Evolutionary conservation across 495 filamentous ascomycete genomes (phyloP).

Genomic region (Sabuloglossum arenarium): DNA sequence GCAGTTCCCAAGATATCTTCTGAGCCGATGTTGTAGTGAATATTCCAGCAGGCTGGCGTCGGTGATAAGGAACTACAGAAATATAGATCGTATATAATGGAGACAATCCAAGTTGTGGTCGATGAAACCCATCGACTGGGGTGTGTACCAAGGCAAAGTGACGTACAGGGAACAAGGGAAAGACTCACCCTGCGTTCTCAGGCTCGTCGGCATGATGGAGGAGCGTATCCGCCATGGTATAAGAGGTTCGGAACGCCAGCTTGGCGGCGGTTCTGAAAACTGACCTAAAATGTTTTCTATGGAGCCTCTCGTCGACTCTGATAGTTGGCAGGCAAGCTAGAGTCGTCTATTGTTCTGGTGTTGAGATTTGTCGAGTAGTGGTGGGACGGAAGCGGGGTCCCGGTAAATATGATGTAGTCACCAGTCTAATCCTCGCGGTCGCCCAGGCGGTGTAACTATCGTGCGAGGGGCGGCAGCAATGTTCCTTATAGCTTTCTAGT

Average conservation of each 20-base stretch:
- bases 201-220: constrained; percentile 38
- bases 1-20: constrained; percentile 5
- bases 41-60: not conserved
- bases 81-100: not conserved
- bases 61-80: not conserved
- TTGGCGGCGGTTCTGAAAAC: not conserved
- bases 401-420: not conserved
- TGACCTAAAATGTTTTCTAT: not conserved
- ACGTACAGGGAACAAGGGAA: constrained; percentile 11
- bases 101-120: constrained; percentile 12
- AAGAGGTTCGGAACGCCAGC: not conserved
- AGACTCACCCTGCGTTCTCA: constrained; percentile 43
- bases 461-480: too few species aligned
- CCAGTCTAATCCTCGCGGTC: not conserved
- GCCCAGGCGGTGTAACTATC: not conserved
- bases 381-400: not conserved
- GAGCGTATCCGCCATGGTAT: constrained; percentile 40
- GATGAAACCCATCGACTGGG: constrained; percentile 1
- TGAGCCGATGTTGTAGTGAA: not conserved
- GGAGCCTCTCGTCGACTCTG: not conserved
- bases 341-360: constrained; percentile 5
- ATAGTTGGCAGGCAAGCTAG: constrained; percentile 5
- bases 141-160: constrained; percentile 1
- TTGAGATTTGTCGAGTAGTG: not conserved
- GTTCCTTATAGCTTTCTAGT: not conserved